A percentile compares a stretch with the other conserved stretches of the same genome.
Evolutionary conservation across 768 basidiomycete species (phyloP).

Genomic region (Exsudoporus frostii): DNA sequence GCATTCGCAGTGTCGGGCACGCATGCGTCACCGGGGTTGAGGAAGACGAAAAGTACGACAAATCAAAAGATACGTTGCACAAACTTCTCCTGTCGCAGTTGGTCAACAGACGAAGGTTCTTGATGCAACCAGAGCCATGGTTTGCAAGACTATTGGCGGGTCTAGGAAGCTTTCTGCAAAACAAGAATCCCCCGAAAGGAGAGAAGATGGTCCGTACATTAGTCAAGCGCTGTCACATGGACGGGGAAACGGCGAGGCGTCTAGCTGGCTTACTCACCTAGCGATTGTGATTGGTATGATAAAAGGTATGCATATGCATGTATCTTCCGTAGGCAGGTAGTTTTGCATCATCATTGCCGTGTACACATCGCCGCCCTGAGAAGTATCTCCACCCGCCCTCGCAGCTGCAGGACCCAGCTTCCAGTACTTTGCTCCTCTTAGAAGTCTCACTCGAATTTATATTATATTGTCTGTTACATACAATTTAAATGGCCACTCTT

Average conservation of each 20-base stretch:
- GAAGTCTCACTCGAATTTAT: too few species aligned
- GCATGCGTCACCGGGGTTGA: conserved; percentile 42
- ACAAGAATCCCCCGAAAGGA: conserved; percentile 21
- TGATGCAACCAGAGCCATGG: conserved; percentile 27
- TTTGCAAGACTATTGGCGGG: conserved; percentile 21
- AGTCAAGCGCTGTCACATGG: conserved; percentile 28
- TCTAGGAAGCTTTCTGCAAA: conserved; percentile 17
- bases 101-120: conserved; percentile 15
- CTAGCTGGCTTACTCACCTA: conserved; percentile 14
- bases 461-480: too few species aligned
- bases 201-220: conserved; percentile 25
- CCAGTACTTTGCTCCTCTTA: too few species aligned
- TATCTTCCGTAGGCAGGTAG: not conserved
- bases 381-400: too few species aligned
- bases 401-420: too few species aligned
- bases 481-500: too few species aligned
- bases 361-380: not conserved
- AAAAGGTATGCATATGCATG: not conserved
- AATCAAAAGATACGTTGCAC: conserved; percentile 30
- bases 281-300: not conserved
- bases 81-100: conserved; percentile 17
- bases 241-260: conserved; percentile 25
- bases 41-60: conserved; percentile 32
- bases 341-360: not conserved
- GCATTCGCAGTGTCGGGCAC: conserved; percentile 31